Evolutionary conservation across 2,329 filamentous ascomycete genomes (phyloP), one percentile per base, ranked within the genome.

Genomic region (Penicillium sp.): DNA sequence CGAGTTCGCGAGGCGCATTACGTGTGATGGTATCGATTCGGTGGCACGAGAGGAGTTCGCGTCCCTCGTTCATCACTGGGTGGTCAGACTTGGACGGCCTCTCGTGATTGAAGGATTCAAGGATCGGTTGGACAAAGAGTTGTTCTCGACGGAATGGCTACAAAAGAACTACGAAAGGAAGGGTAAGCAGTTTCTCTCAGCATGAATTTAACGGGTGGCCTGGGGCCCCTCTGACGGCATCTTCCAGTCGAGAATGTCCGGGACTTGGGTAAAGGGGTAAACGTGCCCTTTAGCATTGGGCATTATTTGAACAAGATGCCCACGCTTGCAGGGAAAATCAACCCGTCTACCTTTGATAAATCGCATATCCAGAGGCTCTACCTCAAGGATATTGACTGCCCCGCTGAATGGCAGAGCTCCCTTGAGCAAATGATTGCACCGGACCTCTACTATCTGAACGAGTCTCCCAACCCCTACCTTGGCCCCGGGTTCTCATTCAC

Each of bases 331-430:
- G 86, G 92, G 44, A 89, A 95, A 66, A 95, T 89, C 76, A 86
- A 78, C 7, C 75, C 81, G 0, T 79, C 78, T 41, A 92, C 88
- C 55, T 95, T 87, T 66, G 84, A 84, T 52, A 87, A 95, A 56
- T 83, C 88, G 53, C 81, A 82, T 32, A 79, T 88, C 20, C 93
- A 98, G 66, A 83, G 93, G 10, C 82, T 97, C 1, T 98, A 98
- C 66, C 74, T 97, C 23, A 98, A 98, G 65, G 93, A 98, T 65
- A 96, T 98, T 51, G 93, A 98, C 67, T 96, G 91, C 59, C 93
- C 93, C 0, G 74, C 80, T 1, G 84, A 92, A 50, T 98, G 93
- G 93, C 83, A 86, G 44, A 80, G 92, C 25, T 84, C 88, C 50
- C 73, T 98, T 15, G 82, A 83, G 57, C 84, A 87, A 43, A 75